A percentile compares a stretch with the other conserved stretches of the same genome.
phyloP scores from a whole-genome alignment of 345 rosid species.

The Pistacia atlantica region DNA sequence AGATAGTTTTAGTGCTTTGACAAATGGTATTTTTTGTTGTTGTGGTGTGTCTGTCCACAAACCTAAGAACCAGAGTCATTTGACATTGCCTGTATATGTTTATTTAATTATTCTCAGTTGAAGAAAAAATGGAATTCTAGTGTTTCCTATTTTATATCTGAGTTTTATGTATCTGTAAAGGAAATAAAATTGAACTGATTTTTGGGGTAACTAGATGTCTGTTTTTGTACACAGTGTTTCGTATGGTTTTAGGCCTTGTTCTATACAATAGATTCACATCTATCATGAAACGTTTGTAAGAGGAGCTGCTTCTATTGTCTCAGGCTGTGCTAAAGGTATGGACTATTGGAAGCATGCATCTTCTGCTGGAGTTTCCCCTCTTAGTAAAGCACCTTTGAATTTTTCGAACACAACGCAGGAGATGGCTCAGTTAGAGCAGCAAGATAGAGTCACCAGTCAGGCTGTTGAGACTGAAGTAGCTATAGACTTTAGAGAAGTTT shows the following conservation, averaged over 20 bases:
- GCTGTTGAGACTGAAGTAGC: conserved; percentile 45
- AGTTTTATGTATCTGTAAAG: not conserved
- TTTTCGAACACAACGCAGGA: conserved; percentile 42
- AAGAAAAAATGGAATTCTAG: not conserved
- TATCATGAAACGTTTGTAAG: not conserved
- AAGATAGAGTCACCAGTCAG: conserved; percentile 38
- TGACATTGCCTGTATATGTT: not conserved
- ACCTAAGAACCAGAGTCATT: not conserved
- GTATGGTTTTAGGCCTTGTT: not conserved
- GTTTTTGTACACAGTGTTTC: not conserved
- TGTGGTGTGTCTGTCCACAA: not conserved
- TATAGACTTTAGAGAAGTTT: conserved; percentile 81
- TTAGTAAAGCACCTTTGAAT: conserved; percentile 47
- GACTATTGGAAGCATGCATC: conserved; percentile 50
- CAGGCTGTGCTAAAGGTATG: conserved; percentile 48
- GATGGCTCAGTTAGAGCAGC: conserved; percentile 44
- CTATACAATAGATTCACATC: not conserved
- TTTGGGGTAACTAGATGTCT: not conserved
- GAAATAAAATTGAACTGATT: not conserved
- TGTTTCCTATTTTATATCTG: not conserved
- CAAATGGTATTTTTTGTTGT: not conserved
- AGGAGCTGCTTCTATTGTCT: conserved; percentile 22
- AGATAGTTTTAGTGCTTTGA: not conserved
- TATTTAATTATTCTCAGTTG: not conserved
- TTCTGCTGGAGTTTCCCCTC: conserved; percentile 46